These are phyloP conservation scores for Camelina hispida DNA, from an alignment of 345 rosid species.

Conservation along the genomic window DNA sequence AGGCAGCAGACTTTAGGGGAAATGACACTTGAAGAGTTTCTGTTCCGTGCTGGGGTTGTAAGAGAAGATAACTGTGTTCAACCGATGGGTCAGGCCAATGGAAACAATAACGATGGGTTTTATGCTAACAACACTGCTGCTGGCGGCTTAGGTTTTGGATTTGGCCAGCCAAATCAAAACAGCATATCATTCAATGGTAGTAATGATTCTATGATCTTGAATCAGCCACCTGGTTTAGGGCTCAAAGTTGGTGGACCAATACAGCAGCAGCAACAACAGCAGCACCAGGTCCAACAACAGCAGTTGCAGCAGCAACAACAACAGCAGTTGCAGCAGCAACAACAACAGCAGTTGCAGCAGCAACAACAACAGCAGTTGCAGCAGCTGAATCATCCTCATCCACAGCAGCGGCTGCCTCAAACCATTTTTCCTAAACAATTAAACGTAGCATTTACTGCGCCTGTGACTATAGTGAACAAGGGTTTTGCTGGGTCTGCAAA, in stretches of 20 bases:
- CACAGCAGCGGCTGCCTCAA: conserved; percentile 46
- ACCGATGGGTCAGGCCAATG: conserved; percentile 46
- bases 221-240: conserved; percentile 54
- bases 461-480: conserved; percentile 50
- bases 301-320: conserved; percentile 11
- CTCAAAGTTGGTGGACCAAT: conserved; percentile 55
- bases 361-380: conserved; percentile 29
- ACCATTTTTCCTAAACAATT: conserved; percentile 72
- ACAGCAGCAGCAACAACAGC: conserved; percentile 35
- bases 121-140: conserved; percentile 49
- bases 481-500: conserved; percentile 52
- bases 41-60: conserved; percentile 81
- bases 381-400: conserved; percentile 40
- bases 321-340: no score
- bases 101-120: conserved; percentile 50
- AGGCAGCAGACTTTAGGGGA: conserved; percentile 74
- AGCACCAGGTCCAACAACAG: conserved; percentile 9
- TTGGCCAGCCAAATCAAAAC: conserved; percentile 64
- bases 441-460: conserved; percentile 62
- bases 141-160: conserved; percentile 53
- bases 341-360: conserved; percentile 39
- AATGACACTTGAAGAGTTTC: conserved; percentile 91
- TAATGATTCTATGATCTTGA: conserved; percentile 44
- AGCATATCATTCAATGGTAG: conserved; percentile 48
- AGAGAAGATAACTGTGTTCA: conserved; percentile 66